These are phyloP conservation scores for Phlebiopsis flavidoalba DNA, from an alignment of 768 basidiomycete genomes.

Conservation along the genomic window DNA sequence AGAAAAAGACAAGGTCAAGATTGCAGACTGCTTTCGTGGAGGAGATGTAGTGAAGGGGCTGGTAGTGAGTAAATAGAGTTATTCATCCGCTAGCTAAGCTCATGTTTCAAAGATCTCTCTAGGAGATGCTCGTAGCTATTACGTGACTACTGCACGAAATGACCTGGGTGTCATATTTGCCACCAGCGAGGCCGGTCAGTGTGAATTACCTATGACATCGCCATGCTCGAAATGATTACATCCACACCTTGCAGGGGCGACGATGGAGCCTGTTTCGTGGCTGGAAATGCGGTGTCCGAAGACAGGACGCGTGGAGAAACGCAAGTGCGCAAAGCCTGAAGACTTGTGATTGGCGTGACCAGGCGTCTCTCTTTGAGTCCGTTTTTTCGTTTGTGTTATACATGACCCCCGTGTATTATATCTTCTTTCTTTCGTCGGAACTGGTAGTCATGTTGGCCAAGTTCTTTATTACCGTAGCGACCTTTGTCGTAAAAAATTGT, in stretches of 20 bases:
- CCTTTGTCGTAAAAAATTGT: conserved; percentile 2
- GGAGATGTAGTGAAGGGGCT: conserved; percentile 86
- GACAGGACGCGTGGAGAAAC: conserved; percentile 72
- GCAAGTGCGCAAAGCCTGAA: conserved; percentile 86
- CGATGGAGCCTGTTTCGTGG: conserved; percentile 86
- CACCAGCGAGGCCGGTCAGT: conserved; percentile 76
- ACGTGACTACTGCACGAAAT: conserved; percentile 85
- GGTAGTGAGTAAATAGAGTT: conserved; percentile 51
- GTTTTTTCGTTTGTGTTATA: neutral
- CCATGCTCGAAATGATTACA: too few species aligned
- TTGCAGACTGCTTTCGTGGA: conserved; percentile 86
- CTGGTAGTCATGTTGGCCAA: neutral
- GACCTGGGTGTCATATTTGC: conserved; percentile 91
- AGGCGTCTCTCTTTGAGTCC: neutral
- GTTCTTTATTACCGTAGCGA: neutral
- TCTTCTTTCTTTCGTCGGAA: too few species aligned
- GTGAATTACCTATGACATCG: conserved; percentile 14
- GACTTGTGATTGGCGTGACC: conserved; percentile 32
- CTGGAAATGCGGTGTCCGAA: conserved; percentile 86
- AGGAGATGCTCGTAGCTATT: conserved; percentile 89
- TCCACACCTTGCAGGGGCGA: conserved; percentile 47
- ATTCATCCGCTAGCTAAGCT: neutral
- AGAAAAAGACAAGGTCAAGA: conserved; percentile 86
- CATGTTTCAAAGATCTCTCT: conserved; percentile 65
- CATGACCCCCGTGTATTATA: neutral